Conservation (phyloP, 495 filamentous ascomycete genomes). For the Penicillium pancosmium region DNA sequence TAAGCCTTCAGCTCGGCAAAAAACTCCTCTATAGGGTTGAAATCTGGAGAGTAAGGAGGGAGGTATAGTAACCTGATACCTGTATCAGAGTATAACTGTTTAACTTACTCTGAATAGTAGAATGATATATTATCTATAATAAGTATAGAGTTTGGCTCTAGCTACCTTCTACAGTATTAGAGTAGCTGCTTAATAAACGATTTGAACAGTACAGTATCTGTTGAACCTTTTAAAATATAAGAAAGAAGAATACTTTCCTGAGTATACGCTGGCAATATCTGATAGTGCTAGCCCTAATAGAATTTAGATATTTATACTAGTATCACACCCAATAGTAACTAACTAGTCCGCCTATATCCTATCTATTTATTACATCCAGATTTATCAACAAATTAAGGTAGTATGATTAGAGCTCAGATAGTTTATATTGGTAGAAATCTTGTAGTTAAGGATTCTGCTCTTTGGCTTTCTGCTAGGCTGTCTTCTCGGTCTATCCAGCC, state of each 20-base stretch:
- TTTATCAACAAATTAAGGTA: neutral
- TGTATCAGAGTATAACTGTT: neutral
- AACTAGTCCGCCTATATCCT: neutral
- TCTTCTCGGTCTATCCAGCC: too few relatives aligned
- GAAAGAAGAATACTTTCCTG: neutral
- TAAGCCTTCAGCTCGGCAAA: constrained; percentile 27
- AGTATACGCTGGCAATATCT: neutral
- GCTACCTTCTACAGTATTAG: too few relatives aligned
- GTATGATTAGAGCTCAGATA: neutral
- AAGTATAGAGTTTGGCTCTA: too few relatives aligned
- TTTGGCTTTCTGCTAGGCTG: too few relatives aligned
- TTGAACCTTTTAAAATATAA: neutral
- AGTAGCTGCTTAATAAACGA: too few relatives aligned
- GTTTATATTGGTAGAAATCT: constrained; percentile 5
- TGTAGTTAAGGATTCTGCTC: too few relatives aligned
- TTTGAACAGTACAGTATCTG: neutral
- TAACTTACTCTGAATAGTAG: neutral
- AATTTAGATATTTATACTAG: neutral
- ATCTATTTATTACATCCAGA: neutral
- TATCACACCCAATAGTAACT: neutral
- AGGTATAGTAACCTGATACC: constrained; percentile 5
- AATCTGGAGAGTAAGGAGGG: constrained; percentile 14
- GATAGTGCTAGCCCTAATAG: neutral
- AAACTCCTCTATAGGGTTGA: constrained; percentile 23
- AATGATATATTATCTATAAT: too few relatives aligned